phyloP scores from a whole-genome alignment of 768 basidiomycete genomes.

The Trametes maxima region DNA sequence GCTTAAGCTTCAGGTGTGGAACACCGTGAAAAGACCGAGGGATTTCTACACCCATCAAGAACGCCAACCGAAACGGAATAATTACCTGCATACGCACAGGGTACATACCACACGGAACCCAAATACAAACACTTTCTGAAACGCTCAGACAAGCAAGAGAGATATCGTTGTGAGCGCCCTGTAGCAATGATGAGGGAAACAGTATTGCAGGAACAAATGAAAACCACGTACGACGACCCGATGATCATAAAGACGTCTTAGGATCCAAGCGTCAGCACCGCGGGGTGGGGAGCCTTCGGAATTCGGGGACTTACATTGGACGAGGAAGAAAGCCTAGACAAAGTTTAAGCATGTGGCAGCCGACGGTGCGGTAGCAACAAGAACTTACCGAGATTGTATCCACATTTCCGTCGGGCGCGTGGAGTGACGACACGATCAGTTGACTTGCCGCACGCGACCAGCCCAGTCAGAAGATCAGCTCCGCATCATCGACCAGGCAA shows the following conservation, averaged over 20 bases:
- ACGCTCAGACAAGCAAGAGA: constrained; percentile 20
- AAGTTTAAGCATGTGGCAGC: background rate
- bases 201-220: background rate
- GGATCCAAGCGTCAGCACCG: background rate
- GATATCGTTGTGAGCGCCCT: constrained; percentile 32
- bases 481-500: background rate
- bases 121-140: background rate
- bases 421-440: constrained; percentile 46
- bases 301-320: constrained; percentile 43
- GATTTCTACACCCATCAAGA: too few relatives aligned
- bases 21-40: too few relatives aligned
- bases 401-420: constrained; percentile 46
- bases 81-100: background rate
- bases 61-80: background rate
- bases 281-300: background rate
- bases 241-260: constrained; percentile 49
- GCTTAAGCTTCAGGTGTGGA: too few relatives aligned
- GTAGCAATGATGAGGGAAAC: background rate
- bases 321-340: constrained; percentile 41
- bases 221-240: constrained; percentile 42
- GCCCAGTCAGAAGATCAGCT: constrained; percentile 1
- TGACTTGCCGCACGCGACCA: constrained; percentile 35
- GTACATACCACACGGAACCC: background rate
- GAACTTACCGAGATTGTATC: constrained; percentile 45
- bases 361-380: background rate